Evolutionary conservation across 495 filamentous ascomycete species (phyloP).

Genomic region (Apiosordaria backusii): DNA sequence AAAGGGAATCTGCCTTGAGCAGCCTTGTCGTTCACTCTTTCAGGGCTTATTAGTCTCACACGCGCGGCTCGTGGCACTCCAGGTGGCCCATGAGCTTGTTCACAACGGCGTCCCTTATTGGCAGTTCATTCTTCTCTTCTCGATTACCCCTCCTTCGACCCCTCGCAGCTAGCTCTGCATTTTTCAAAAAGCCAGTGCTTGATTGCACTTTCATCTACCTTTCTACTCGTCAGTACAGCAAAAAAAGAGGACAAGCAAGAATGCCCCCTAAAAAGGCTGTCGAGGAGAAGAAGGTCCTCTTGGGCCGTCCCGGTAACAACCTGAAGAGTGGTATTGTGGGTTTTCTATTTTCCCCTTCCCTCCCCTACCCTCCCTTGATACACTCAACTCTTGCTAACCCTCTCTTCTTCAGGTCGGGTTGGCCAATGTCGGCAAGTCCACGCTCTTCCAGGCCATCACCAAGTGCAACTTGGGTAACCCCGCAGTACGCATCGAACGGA

Average conservation of each 20-base stretch:
- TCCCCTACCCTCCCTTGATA: neutral
- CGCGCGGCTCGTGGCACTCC: slow-evolving; percentile 24
- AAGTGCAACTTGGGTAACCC: slow-evolving; percentile 97
- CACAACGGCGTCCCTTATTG: slow-evolving; percentile 49
- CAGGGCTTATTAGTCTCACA: neutral
- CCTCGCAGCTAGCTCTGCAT: slow-evolving; percentile 63
- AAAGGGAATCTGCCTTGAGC: neutral
- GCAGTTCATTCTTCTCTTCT: slow-evolving; percentile 53
- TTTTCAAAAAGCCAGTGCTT: slow-evolving; percentile 39
- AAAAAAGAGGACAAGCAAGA: slow-evolving; percentile 42
- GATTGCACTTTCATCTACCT: slow-evolving; percentile 44
- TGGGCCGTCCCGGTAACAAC: slow-evolving; percentile 96
- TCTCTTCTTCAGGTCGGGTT: slow-evolving; percentile 74
- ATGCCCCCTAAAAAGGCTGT: slow-evolving; percentile 79
- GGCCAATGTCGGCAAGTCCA: slow-evolving; percentile 99
- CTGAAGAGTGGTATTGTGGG: slow-evolving; percentile 99
- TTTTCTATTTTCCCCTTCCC: slow-evolving; percentile 31
- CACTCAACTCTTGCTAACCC: slow-evolving; percentile 22
- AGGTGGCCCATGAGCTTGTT: slow-evolving; percentile 25
- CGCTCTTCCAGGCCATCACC: slow-evolving; percentile 98
- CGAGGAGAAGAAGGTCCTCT: slow-evolving; percentile 71
- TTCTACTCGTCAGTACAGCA: slow-evolving; percentile 50
- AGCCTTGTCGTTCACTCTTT: neutral
- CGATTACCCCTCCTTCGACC: slow-evolving; percentile 46
- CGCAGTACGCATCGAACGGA: slow-evolving; percentile 55